These are phyloP conservation scores for Candida orba DNA, from an alignment of 805 yeast genomes.

Conservation along the genomic window DNA sequence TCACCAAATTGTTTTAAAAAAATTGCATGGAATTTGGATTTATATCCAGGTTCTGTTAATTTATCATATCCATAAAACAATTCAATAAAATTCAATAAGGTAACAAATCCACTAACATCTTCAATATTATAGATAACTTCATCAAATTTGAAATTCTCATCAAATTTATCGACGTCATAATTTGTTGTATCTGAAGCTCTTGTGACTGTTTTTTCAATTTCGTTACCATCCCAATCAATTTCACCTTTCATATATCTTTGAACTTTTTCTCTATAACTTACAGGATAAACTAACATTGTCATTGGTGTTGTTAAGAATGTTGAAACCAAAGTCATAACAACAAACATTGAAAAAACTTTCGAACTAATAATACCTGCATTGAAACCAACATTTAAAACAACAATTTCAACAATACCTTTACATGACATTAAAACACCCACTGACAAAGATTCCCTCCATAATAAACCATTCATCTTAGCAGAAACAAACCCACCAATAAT, in stretches of 20 bases:
- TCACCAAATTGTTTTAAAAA: constrained; percentile 56
- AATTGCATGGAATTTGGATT: constrained; percentile 38
- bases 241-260: constrained; percentile 25
- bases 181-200: constrained; percentile 5
- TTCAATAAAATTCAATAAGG: constrained; percentile 19
- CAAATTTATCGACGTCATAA: constrained; percentile 6
- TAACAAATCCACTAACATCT: constrained; percentile 16
- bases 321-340: constrained; percentile 73
- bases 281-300: constrained; percentile 56
- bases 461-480: constrained; percentile 53
- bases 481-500: constrained; percentile 60
- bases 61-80: constrained; percentile 22
- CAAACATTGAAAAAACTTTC: constrained; percentile 70
- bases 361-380: constrained; percentile 60
- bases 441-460: constrained; percentile 67
- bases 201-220: constrained; percentile 9
- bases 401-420: constrained; percentile 83
- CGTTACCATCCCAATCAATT: constrained; percentile 26
- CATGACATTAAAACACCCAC: constrained; percentile 84
- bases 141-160: constrained; percentile 10
- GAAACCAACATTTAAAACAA: constrained; percentile 67
- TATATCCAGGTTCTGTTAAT: constrained; percentile 19
- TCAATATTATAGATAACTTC: constrained; percentile 21
- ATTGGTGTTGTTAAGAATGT: constrained; percentile 79
- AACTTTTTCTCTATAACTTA: constrained; percentile 46